Evolutionary conservation across 805 yeast species (phyloP).

Genomic region (Hanseniaspora vineae): DNA sequence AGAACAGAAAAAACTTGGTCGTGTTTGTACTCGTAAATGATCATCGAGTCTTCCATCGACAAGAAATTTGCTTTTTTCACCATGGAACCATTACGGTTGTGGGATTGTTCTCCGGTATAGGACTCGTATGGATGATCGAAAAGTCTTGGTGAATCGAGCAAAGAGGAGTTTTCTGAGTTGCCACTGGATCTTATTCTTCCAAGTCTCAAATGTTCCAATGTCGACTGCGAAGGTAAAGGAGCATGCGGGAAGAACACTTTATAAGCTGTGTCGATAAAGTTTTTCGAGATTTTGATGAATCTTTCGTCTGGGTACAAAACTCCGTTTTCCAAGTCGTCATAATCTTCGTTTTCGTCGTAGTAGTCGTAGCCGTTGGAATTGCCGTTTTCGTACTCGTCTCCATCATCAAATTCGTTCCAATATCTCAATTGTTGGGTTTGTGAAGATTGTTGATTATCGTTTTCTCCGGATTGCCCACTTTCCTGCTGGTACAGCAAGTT

Average conservation of each 20-base stretch:
- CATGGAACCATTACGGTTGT: background rate
- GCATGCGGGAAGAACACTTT: constrained; percentile 4
- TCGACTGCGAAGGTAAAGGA: background rate
- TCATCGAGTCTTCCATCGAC: background rate
- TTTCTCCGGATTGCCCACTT: background rate
- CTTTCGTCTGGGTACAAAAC: background rate
- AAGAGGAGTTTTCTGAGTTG: background rate
- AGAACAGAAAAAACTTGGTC: constrained; percentile 21
- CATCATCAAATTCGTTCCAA: constrained; percentile 25
- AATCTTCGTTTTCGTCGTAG: constrained; percentile 1
- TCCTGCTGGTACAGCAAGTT: constrained; percentile 1
- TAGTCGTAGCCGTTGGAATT: constrained; percentile 9
- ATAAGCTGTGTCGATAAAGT: constrained; percentile 14
- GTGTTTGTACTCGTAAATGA: constrained; percentile 18
- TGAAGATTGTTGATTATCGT: constrained; percentile 1
- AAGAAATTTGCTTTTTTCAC: background rate
- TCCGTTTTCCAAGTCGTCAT: constrained; percentile 8
- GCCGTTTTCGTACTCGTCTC: constrained; percentile 12
- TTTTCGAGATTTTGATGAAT: constrained; percentile 14
- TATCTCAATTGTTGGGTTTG: constrained; percentile 10
- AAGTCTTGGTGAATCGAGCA: background rate
- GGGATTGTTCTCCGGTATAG: background rate
- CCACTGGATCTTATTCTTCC: background rate
- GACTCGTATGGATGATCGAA: background rate
- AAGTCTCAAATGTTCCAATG: background rate